Evolutionary conservation across 108 stramenopile species (phyloP), one percentile per base, ranked within the genome.

Genomic region (Pinguiococcus pyrenoidosus): DNA sequence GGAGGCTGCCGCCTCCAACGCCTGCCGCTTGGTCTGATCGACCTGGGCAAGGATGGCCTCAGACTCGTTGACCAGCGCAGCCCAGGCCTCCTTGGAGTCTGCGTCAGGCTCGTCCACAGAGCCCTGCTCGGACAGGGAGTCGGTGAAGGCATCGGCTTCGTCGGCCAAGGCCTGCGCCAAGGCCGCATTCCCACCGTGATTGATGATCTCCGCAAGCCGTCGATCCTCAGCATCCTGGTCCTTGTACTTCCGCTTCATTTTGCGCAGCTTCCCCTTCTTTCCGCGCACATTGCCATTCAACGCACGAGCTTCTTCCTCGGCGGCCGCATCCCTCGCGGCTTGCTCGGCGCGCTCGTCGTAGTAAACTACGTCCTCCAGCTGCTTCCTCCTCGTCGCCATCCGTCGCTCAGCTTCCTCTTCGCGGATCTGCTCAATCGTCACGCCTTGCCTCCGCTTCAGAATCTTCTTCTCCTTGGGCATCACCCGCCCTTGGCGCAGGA

Each of bases 181-280:
- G n/a, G n/a, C n/a, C n/a, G n/a, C n/a, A n/a, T n/a, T n/a, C n/a
- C n/a, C n/a, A n/a, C n/a, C n/a, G n/a, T n/a, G n/a, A n/a, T n/a
- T n/a, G n/a, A n/a, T n/a, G n/a, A n/a, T n/a, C n/a, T n/a, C n/a
- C 1, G 90, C 90, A 12, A 92, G 68, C 37, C 81, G 78, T 21
- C 78, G 54, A 62, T 98, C 96, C 41, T 91, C 92, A 0, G 92
- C 96, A 53, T 93, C 92, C 78, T 97, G 92, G 32, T 98, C 92
- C 5, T 57, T 73, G 62, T 98, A 95, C 54, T 87, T 90, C 43
- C 52, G 51, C 44, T 54, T 65, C 60, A 52, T 67, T 14, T 68
- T 68, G 54, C 64, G 64, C 38, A 58, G 47, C 58, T 62, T 63
- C 12, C 67, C 38, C 22, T 33, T 37, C 48, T 68, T 51, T 0